Conservation (phyloP, 768 basidiomycete species). For the Amanita inopinata region DNA sequence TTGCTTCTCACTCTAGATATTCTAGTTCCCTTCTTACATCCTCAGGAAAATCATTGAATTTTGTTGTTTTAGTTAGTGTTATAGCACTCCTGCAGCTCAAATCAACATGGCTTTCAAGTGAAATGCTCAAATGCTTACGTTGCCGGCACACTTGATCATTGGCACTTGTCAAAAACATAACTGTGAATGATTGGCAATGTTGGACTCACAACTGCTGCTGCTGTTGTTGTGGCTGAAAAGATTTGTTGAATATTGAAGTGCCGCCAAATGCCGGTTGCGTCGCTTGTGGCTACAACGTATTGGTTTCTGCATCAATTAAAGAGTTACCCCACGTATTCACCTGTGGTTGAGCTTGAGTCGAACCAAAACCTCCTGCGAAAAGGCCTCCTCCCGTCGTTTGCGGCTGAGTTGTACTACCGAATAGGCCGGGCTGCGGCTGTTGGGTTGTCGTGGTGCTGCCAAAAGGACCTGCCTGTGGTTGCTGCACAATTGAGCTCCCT, state of each 20-base stretch:
- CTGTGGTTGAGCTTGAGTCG: constrained; percentile 21
- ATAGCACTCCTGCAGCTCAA: background rate
- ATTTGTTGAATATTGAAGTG: constrained; percentile 20
- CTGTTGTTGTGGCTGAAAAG: constrained; percentile 22
- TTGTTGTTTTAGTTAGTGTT: constrained; percentile 36
- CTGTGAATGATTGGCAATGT: background rate
- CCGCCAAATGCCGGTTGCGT: constrained; percentile 21
- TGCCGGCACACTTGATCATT: too few species aligned
- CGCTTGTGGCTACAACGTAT: constrained; percentile 23
- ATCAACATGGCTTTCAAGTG: too few species aligned
- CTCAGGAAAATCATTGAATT: constrained; percentile 79
- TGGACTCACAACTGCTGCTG: constrained; percentile 18
- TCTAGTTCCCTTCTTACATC: constrained; percentile 56
- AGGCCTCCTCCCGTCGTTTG: constrained; percentile 13
- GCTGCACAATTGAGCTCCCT: constrained; percentile 4
- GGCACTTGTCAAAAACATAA: too few species aligned
- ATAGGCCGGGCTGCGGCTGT: constrained; percentile 10
- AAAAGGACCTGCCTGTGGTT: background rate
- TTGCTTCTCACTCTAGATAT: constrained; percentile 50
- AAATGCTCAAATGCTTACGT: too few species aligned
- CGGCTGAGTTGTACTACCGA: constrained; percentile 13
- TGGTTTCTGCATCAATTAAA: constrained; percentile 11
- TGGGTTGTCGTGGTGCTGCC: constrained; percentile 8
- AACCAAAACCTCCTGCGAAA: constrained; percentile 11
- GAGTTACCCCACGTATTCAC: constrained; percentile 17